phyloP scores from a whole-genome alignment of 1,284 basidiomycete species.

The Tetrapyrgos nigripes region DNA sequence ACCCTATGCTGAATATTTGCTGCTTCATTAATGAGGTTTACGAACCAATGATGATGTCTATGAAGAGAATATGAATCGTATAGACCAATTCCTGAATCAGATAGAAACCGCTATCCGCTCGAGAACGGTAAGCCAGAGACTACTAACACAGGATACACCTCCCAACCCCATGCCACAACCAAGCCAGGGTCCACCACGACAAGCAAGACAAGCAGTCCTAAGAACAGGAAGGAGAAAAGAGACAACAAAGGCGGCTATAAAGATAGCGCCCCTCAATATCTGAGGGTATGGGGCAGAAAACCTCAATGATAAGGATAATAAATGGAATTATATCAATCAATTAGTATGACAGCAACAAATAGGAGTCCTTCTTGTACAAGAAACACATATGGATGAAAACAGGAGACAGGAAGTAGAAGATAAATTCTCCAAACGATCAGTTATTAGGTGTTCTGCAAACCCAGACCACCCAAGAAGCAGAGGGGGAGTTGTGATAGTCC shows the following conservation, averaged over 20 bases:
- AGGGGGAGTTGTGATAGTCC: conserved; percentile 7
- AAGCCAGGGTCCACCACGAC: not conserved
- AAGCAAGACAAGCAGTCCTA: not conserved
- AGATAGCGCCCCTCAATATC: conserved; percentile 16
- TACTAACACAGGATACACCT: too few relatives aligned
- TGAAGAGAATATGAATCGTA: too few relatives aligned
- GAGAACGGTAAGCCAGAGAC: too few relatives aligned
- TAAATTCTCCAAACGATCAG: not conserved
- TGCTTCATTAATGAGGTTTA: too few relatives aligned
- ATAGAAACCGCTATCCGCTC: too few relatives aligned
- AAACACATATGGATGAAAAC: conserved; percentile 12
- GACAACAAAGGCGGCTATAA: conserved; percentile 12
- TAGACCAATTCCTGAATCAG: too few relatives aligned
- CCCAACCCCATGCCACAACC: not conserved
- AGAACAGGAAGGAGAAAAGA: not conserved
- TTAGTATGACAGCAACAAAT: conserved; percentile 7
- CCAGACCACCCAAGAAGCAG: not conserved
- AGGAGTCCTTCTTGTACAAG: conserved; percentile 9
- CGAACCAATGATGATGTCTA: too few relatives aligned
- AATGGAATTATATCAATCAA: conserved; percentile 13
- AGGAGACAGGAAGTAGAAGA: conserved; percentile 1
- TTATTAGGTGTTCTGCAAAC: not conserved
- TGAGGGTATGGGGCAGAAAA: conserved; percentile 10
- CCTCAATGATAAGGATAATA: conserved; percentile 9
- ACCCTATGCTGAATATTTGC: too few relatives aligned